Evolutionary conservation across 257 asterid species (phyloP), one percentile per base, ranked within the genome.

Genomic region (Salvia miltiorrhiza): DNA sequence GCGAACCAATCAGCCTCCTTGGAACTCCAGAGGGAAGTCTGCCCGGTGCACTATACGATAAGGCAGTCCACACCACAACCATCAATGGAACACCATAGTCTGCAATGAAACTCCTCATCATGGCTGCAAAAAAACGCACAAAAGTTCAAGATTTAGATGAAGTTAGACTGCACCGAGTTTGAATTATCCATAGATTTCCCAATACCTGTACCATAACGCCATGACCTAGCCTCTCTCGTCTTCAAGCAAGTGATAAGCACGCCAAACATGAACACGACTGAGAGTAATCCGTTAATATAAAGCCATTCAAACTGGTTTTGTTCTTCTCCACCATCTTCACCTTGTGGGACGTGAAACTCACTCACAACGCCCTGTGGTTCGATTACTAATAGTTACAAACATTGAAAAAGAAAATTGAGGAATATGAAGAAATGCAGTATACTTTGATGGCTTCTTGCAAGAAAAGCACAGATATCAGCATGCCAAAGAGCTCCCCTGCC

Each of bases 401-500:
- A 16, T 10, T 8, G 7, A n/a, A 2, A 0, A 49, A n/a, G 2
- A 23, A 5, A 33, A 0, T 33, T 17, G 17, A 69, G 58, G 70
- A 24, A 37, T 2, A 32, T 9, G 4, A 47, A 8, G 45, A 33
- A 26, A 33, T 26, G 14, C 39, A n/a, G 71, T 67, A n/a, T 13
- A 89, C 96, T 96, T 86, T 89, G 72, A 92, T 83, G 56, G 96
- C 98, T 72, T 89, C 95, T 74, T 89, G 96, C 65, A 89, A 69
- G 86, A 92, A 89, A n/a, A 92, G 94, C 73, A 89, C 88, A 1
- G 89, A 77, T 56, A 92, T 92, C 68, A 89, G 78, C 98, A 92
- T 92, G 85, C 98, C 95, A 63, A 92, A 92, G 50, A 89, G 94
- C 45, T 92, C 98, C 65, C 96, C 95, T 21, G 98, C 95, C 33